These are phyloP conservation scores for Tuber melanosporum DNA, from an alignment of 495 filamentous ascomycete species.

Conservation along the genomic window DNA sequence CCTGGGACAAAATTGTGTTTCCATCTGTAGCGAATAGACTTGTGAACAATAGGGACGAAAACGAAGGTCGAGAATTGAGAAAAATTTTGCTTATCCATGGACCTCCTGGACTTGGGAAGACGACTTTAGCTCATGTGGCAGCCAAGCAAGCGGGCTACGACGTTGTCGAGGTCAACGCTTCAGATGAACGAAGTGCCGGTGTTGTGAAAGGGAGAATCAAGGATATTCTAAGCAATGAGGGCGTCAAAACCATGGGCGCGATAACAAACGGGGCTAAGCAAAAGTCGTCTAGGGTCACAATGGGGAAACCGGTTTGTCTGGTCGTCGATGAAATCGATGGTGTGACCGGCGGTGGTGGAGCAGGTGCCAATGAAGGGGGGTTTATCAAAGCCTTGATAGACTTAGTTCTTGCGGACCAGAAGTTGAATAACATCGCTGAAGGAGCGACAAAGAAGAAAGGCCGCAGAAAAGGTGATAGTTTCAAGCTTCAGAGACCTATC, in stretches of 20 bases:
- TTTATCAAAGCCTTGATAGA: slow-evolving; percentile 95
- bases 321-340: slow-evolving; percentile 96
- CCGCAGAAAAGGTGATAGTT: slow-evolving; percentile 62
- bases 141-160: slow-evolving; percentile 93
- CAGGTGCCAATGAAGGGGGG: slow-evolving; percentile 61
- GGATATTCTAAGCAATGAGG: slow-evolving; percentile 83
- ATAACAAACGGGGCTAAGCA: slow-evolving; percentile 51
- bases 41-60: slow-evolving; percentile 43
- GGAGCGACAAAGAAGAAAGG: slow-evolving; percentile 46
- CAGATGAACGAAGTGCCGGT: slow-evolving; percentile 65
- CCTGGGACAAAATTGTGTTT: slow-evolving; percentile 89
- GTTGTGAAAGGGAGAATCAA: slow-evolving; percentile 85
- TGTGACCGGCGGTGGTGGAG: slow-evolving; percentile 67
- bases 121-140: slow-evolving; percentile 92
- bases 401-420: slow-evolving; percentile 74
- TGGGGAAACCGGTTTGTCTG: slow-evolving; percentile 83
- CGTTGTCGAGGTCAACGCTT: slow-evolving; percentile 81
- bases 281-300: slow-evolving; percentile 57
- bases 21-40: slow-evolving; percentile 49
- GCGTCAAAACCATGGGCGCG: slow-evolving; percentile 72
- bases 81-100: slow-evolving; percentile 88
- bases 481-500: slow-evolving; percentile 76
- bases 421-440: slow-evolving; percentile 38
- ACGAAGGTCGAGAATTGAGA: slow-evolving; percentile 63
- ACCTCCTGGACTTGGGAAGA: slow-evolving; percentile 90